phyloP scores from a whole-genome alignment of 176 grass and related monocot species.

The Paspalum vaginatum region DNA sequence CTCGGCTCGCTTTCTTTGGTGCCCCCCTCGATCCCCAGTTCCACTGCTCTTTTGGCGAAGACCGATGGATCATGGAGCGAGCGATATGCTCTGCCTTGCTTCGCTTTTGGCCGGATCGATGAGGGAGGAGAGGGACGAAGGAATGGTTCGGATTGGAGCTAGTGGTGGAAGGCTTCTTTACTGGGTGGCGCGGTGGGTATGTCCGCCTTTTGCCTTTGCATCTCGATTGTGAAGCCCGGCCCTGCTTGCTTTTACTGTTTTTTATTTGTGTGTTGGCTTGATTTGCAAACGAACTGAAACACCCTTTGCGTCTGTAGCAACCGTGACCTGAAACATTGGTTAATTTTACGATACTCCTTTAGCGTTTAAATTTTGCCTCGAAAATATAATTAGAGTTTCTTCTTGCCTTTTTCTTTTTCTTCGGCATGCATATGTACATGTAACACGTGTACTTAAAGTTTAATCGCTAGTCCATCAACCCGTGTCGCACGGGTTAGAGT shows the following conservation, averaged over 20 bases:
- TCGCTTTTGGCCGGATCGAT: slow-evolving; percentile 66
- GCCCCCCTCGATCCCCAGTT: slow-evolving; percentile 40
- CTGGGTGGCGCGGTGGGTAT: slow-evolving; percentile 36
- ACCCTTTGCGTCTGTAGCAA: neutral
- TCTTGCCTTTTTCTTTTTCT: too few species aligned
- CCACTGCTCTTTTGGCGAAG: slow-evolving; percentile 51
- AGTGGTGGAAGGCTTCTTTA: slow-evolving; percentile 29
- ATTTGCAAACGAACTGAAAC: slow-evolving; percentile 41
- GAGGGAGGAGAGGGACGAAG: neutral
- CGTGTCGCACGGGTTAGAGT: too few species aligned
- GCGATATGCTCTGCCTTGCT: slow-evolving; percentile 37
- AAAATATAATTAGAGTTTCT: too few species aligned
- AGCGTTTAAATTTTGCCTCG: too few species aligned
- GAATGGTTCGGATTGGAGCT: slow-evolving; percentile 35
- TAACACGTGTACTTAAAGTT: too few species aligned
- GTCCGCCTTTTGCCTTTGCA: slow-evolving; percentile 50
- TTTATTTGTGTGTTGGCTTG: slow-evolving; percentile 22
- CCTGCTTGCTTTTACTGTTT: slow-evolving; percentile 25
- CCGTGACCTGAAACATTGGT: too few species aligned
- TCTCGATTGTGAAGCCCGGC: slow-evolving; percentile 38
- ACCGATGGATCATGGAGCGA: slow-evolving; percentile 48
- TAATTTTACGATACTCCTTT: too few species aligned
- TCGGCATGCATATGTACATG: too few species aligned
- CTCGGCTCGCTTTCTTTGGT: slow-evolving; percentile 34
- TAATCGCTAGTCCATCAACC: too few species aligned